These are phyloP conservation scores for Phytopythium litorale DNA, from an alignment of 352 stramenopile genomes.

Conservation along the genomic window DNA sequence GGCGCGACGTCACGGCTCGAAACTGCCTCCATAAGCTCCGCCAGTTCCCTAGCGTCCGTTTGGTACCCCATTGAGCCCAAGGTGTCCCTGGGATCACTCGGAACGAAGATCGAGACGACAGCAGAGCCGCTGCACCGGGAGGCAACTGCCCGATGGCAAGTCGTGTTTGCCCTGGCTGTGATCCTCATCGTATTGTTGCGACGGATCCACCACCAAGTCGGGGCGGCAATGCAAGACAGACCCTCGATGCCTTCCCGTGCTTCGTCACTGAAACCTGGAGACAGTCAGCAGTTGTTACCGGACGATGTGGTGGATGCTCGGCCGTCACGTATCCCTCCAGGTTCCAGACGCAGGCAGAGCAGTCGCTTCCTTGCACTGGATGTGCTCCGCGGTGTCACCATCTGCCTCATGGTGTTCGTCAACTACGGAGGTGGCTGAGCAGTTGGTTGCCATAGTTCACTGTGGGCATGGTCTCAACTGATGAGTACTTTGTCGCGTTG, in stretches of 20 bases:
- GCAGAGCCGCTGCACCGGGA: background rate
- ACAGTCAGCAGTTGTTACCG: background rate
- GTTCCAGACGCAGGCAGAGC: background rate
- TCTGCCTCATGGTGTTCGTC: conserved; percentile 85
- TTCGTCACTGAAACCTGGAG: background rate
- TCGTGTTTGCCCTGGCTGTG: background rate
- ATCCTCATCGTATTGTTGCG: background rate
- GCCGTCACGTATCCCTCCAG: background rate
- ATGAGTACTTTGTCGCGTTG: background rate
- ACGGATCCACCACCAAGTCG: background rate
- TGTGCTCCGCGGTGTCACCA: conserved; percentile 66
- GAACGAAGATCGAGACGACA: background rate
- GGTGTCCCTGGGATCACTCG: background rate
- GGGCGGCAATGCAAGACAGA: background rate
- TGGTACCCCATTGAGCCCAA: background rate
- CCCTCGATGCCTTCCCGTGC: background rate
- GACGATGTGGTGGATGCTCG: background rate
- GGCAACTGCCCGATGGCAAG: conserved; percentile 1
- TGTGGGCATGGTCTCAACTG: background rate
- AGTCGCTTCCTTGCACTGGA: conserved; percentile 46
- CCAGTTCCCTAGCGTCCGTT: background rate
- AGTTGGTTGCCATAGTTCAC: background rate
- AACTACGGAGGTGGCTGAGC: conserved; percentile 65
- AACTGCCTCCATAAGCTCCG: background rate
- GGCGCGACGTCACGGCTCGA: background rate